phyloP scores from a whole-genome alignment of 495 filamentous ascomycete genomes.

The Daldinia vernicosa region DNA sequence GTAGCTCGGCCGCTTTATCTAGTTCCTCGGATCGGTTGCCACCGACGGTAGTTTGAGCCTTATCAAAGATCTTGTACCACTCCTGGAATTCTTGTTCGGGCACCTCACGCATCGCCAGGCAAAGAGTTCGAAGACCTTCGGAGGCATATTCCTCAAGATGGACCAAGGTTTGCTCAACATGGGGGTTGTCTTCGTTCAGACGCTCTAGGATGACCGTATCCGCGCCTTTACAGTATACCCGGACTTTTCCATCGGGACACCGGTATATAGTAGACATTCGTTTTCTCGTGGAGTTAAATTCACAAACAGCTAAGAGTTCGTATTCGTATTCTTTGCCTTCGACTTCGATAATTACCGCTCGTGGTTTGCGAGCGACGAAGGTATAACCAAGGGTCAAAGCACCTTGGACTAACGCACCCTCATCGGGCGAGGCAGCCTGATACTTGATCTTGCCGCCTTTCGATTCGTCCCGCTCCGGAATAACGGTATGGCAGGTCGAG shows the following conservation, averaged over 20 bases:
- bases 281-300: slow-evolving; percentile 98
- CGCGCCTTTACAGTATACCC: slow-evolving; percentile 94
- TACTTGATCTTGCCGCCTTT: slow-evolving; percentile 88
- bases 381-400: slow-evolving; percentile 85
- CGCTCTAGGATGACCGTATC: slow-evolving; percentile 96
- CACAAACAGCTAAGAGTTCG: slow-evolving; percentile 93
- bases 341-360: slow-evolving; percentile 80
- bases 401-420: slow-evolving; percentile 94
- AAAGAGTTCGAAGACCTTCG: slow-evolving; percentile 93
- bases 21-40: slow-evolving; percentile 93
- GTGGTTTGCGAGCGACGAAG: slow-evolving; percentile 89
- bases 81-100: slow-evolving; percentile 89
- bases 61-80: slow-evolving; percentile 89
- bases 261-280: slow-evolving; percentile 97
- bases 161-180: slow-evolving; percentile 84
- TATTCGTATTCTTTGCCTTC: slow-evolving; percentile 79
- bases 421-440: slow-evolving; percentile 96
- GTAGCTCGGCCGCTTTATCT: slow-evolving; percentile 95
- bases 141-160: slow-evolving; percentile 98
- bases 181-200: slow-evolving; percentile 78
- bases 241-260: slow-evolving; percentile 94
- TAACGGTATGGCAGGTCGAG: slow-evolving; percentile 95
- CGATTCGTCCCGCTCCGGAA: slow-evolving; percentile 83
- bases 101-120: slow-evolving; percentile 93
- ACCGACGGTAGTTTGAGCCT: slow-evolving; percentile 87